A percentile compares a stretch with the other conserved stretches of the same genome.
phyloP scores from a whole-genome alignment of 768 basidiomycete species.

The Tremella fuciformis region DNA sequence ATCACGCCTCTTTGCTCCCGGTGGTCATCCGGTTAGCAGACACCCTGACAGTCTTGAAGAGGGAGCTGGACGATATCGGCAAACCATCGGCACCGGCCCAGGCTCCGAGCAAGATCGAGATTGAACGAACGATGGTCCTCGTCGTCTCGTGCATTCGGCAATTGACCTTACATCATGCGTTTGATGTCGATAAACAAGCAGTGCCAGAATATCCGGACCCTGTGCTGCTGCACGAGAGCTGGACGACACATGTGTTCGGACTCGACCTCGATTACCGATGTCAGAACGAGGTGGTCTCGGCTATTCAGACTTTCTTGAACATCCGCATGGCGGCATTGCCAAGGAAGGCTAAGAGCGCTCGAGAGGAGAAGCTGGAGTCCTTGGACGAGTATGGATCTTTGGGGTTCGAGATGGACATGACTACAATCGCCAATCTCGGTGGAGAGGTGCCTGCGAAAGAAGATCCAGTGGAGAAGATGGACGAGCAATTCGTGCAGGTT shows the following conservation, averaged over 20 bases:
- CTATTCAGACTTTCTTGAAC: constrained; percentile 64
- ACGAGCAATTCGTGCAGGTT: constrained; percentile 60
- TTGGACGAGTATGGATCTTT: constrained; percentile 66
- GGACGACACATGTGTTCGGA: constrained; percentile 59
- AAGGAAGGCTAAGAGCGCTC: constrained; percentile 43
- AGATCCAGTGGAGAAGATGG: constrained; percentile 53
- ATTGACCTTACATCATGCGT: constrained; percentile 57
- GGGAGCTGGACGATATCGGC: constrained; percentile 54
- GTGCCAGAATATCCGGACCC: constrained; percentile 62
- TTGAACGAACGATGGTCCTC: constrained; percentile 56
- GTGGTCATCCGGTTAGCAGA: constrained; percentile 66
- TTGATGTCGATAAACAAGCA: constrained; percentile 29
- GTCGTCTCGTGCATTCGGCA: constrained; percentile 62
- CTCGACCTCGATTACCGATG: constrained; percentile 57
- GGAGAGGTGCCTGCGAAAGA: constrained; percentile 51
- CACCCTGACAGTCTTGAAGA: constrained; percentile 59
- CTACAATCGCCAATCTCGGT: constrained; percentile 61
- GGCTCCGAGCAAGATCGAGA: constrained; percentile 33
- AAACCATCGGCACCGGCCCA: constrained; percentile 13
- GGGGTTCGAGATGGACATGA: constrained; percentile 62
- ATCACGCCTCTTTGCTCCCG: constrained; percentile 57
- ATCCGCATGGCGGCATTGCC: constrained; percentile 59
- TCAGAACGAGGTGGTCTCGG: constrained; percentile 60
- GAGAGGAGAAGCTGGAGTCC: constrained; percentile 33
- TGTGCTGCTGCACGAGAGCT: constrained; percentile 60